Evolutionary conservation across 495 filamentous ascomycete species (phyloP), one percentile per base, ranked within the genome.

Genomic region (Acidiella bohemica): DNA sequence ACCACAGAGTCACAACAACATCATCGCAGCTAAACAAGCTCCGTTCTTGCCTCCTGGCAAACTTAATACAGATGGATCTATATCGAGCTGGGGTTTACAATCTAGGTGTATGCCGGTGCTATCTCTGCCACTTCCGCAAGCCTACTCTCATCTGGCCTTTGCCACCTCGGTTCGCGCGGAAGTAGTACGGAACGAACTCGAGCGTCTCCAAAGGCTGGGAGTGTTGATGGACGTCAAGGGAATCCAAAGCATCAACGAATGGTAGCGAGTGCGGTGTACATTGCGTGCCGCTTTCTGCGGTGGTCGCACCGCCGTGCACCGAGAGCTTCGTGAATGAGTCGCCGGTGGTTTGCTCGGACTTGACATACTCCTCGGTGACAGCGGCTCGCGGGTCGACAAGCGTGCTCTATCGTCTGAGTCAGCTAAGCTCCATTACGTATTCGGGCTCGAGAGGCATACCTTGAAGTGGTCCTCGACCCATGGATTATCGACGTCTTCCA

Each of bases 401-500:
- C 9, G 12, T 46, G 24, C 40, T 27, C 13, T 18, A 32, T 39
- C 22, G 23, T 14, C 30, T 22, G 36, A n/a, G 20, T 30, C 32
- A n/a, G 24, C 24, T 16, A 36, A n/a, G n/a, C 9, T 10, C 18
- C 3, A 30, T 12, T 14, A 3, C 7, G 37, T 29, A 29, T 4
- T 34, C 14, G 32, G 21, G 32, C 12, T 20, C 16, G 33, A 14
- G 22, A 2, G 34, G 27, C 50, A 11, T 33, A 58, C 62, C 58
- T 70, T 70, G 58, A 74, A 73, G 56, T 76, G 72, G 46, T 71
- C 57, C 21, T 60, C 39, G 42, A 71, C 70, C 66, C 71, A 74
- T n/a, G 62, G 46, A 47, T 75, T 73, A 49, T 75, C 71, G 26
- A 60, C 39, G 43, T 74, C 71, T 41, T 74, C 72, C 12, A 70